Percentiles rank a stretch among this genome's conserved stretches.
Conservation (phyloP, 257 asterid species). For the Nemophila menziesii region DNA sequence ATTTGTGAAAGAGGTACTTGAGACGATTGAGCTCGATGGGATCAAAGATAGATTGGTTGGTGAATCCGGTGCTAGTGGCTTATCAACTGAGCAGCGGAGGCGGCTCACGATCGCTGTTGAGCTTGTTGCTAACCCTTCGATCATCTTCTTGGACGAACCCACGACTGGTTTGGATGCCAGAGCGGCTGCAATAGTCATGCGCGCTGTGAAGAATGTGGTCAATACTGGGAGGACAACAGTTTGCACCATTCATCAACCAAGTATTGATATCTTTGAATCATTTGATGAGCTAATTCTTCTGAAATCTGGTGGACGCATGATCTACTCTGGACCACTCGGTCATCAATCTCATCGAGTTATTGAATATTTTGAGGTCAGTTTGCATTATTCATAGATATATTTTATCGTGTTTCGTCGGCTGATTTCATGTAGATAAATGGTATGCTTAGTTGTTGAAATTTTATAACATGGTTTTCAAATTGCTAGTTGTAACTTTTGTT, state of each 20-base stretch:
- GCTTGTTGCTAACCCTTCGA: slow-evolving; percentile 18
- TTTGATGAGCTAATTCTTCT: slow-evolving; percentile 21
- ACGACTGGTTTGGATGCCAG: slow-evolving; percentile 16
- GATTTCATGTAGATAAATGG: not conserved
- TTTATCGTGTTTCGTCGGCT: no score
- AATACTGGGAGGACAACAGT: slow-evolving; percentile 15
- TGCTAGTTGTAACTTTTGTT: no score
- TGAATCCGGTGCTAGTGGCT: slow-evolving; percentile 6
- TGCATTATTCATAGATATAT: not conserved
- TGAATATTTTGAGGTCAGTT: slow-evolving; percentile 26
- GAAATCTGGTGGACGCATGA: slow-evolving; percentile 24
- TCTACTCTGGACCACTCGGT: slow-evolving; percentile 21
- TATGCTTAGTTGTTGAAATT: no score
- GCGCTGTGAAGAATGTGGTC: slow-evolving; percentile 11
- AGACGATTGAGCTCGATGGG: slow-evolving; percentile 43
- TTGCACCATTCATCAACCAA: slow-evolving; percentile 18
- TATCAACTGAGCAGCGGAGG: slow-evolving; percentile 14
- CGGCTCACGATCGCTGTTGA: slow-evolving; percentile 19
- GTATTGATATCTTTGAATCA: slow-evolving; percentile 16
- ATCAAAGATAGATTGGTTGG: slow-evolving; percentile 30
- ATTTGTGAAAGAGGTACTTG: slow-evolving; percentile 38
- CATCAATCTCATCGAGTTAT: slow-evolving; percentile 14
- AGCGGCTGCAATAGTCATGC: slow-evolving; percentile 18
- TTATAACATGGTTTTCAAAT: no score
- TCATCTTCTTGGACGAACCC: slow-evolving; percentile 17